Conservation (phyloP, 2,329 filamentous ascomycete genomes). For the Sclerotinia sclerotiorum region DNA sequence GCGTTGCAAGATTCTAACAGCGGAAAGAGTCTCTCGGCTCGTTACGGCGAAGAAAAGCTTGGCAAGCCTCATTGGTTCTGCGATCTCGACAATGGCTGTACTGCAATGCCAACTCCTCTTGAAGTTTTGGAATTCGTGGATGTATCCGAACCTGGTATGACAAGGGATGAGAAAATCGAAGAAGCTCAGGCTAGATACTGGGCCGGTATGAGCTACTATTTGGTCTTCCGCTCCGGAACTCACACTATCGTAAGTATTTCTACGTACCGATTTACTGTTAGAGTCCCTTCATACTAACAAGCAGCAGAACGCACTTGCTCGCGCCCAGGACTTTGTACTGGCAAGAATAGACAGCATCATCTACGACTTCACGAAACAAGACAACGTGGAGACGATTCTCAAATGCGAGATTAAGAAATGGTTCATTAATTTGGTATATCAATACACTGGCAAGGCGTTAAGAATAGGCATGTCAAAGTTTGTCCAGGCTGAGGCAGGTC, state of each 20-base stretch:
- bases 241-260: neutral
- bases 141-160: neutral
- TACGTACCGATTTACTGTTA: neutral
- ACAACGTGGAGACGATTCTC: neutral
- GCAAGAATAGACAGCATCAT: constrained; percentile 13
- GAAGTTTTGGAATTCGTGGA: constrained; percentile 7
- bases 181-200: constrained; percentile 16
- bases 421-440: neutral
- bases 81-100: constrained; percentile 1
- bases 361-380: constrained; percentile 14
- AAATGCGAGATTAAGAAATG: constrained; percentile 2
- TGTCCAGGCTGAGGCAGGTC: no score
- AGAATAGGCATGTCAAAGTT: neutral
- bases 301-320: neutral
- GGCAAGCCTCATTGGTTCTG: constrained; percentile 9
- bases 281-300: neutral
- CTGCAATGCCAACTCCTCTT: neutral
- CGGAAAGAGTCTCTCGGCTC: neutral
- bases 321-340: neutral
- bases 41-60: neutral
- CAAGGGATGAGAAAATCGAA: neutral
- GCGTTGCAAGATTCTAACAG: neutral
- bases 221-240: neutral
- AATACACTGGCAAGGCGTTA: neutral
- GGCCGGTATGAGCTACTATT: neutral